Evolutionary conservation across 345 rosid genomes (phyloP), one percentile per base, ranked within the genome.

Genomic region (Hibiscus trionum): DNA sequence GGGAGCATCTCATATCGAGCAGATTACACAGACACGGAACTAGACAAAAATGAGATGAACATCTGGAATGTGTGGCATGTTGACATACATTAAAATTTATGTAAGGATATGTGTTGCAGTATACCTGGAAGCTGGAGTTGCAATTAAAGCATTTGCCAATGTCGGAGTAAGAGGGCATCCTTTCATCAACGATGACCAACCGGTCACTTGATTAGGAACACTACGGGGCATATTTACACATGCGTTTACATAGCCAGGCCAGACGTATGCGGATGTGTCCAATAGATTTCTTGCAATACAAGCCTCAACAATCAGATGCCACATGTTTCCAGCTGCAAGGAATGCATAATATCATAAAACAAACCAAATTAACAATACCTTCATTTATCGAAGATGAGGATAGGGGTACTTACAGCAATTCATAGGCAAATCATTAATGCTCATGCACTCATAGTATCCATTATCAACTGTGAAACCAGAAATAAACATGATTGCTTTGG

Each of bases 71-170:
- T 31, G 33, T 31, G 33, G 4, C 33, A 31, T 31, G 33, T 3
- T 1, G 33, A 31, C 33, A 31, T 29, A 31, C 33, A 31, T 31
- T 31, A 3, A 31, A 31, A 31, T 21, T 47, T 47, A 8, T 21
- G 49, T 46, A 47, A 67, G 57, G 37, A 26, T 50, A 61, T 44
- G 16, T 7, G 35, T 39, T 58, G 77, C 64, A 78, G 76, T 83
- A 82, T 84, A 95, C 97, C 97, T 86, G 80, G 97, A 81, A 80
- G 97, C 99, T 56, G 99, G 97, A 81, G 96, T 85, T 79, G 89
- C 82, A 80, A 88, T 85, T 76, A 92, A 79, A 64, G 85, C 79
- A 76, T 77, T 92, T 77, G 77, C 77, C 82, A 95, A 70, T 52
- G 91, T 57, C 19, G 93, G 87, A 70, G 93, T 84, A 78, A 92